Conservation (phyloP, 192 early-diverging fungal species). For the Coemansia sp. region DNA sequence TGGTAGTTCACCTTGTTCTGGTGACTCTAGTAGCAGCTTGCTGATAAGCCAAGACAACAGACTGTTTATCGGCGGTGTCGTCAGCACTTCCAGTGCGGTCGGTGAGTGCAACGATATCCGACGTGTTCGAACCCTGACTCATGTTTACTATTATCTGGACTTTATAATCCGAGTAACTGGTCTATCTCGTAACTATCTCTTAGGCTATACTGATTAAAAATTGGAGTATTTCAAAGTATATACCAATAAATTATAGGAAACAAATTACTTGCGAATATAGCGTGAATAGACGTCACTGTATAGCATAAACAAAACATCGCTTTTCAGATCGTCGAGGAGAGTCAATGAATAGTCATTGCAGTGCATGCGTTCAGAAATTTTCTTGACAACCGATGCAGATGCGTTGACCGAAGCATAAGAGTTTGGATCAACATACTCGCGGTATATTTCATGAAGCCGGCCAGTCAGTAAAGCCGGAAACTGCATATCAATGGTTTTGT, state of each 20-base stretch:
- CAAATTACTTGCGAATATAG: conserved; percentile 22
- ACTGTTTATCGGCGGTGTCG: too few species aligned
- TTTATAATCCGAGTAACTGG: too few species aligned
- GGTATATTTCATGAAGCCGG: conserved; percentile 12
- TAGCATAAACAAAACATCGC: conserved; percentile 48
- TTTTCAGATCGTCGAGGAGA: conserved; percentile 36
- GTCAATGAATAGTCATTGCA: conserved; percentile 10
- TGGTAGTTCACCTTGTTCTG: too few species aligned
- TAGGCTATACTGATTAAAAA: too few species aligned
- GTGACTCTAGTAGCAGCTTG: too few species aligned
- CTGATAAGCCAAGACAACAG: too few species aligned
- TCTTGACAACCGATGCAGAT: conserved; percentile 13
- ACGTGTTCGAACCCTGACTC: too few species aligned
- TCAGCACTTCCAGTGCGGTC: too few species aligned
- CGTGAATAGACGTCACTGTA: conserved; percentile 45
- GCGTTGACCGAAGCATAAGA: conserved; percentile 37
- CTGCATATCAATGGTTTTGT: conserved; percentile 1
- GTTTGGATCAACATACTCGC: conserved; percentile 26
- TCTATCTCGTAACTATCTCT: too few species aligned
- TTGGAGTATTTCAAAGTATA: background rate
- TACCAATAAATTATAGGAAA: background rate
- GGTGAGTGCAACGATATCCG: too few species aligned
- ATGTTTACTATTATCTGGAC: too few species aligned
- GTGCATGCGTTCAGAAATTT: conserved; percentile 16
- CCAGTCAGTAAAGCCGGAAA: conserved; percentile 17